Conservation (phyloP, 345 rosid species). For the Crucihimalaya himalaica region DNA sequence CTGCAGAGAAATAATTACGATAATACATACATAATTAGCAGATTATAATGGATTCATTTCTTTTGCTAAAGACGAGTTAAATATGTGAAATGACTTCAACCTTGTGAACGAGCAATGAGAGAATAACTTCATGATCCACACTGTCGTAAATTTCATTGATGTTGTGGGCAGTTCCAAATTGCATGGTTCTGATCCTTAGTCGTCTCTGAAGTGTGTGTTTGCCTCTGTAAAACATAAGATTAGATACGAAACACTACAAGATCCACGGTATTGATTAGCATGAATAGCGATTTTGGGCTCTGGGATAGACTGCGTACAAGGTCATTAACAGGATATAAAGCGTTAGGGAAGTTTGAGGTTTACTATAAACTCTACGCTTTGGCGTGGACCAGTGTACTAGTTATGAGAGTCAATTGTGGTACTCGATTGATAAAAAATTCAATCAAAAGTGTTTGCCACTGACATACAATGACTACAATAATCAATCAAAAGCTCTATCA, state of each 20-base stretch:
- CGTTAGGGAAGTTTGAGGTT: background rate
- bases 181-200: slow-evolving; percentile 87
- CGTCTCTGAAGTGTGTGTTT: slow-evolving; percentile 73
- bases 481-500: slow-evolving; percentile 1
- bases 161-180: slow-evolving; percentile 72
- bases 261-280: slow-evolving; percentile 6
- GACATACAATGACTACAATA: background rate
- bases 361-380: background rate
- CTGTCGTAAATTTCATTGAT: slow-evolving; percentile 77
- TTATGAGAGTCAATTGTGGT: background rate
- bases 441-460: background rate
- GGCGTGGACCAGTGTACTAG: background rate
- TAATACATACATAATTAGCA: slow-evolving; percentile 1
- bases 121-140: slow-evolving; percentile 85
- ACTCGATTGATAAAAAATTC: background rate
- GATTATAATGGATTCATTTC: background rate
- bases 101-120: slow-evolving; percentile 91
- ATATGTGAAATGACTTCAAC: slow-evolving; percentile 41
- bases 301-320: background rate
- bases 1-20: slow-evolving; percentile 36
- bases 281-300: background rate
- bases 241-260: slow-evolving; percentile 7
- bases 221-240: slow-evolving; percentile 49
- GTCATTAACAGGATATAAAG: background rate
- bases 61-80: background rate